Conservation (phyloP, 345 rosid species). For the Rhodomyrtus tomentosa region DNA sequence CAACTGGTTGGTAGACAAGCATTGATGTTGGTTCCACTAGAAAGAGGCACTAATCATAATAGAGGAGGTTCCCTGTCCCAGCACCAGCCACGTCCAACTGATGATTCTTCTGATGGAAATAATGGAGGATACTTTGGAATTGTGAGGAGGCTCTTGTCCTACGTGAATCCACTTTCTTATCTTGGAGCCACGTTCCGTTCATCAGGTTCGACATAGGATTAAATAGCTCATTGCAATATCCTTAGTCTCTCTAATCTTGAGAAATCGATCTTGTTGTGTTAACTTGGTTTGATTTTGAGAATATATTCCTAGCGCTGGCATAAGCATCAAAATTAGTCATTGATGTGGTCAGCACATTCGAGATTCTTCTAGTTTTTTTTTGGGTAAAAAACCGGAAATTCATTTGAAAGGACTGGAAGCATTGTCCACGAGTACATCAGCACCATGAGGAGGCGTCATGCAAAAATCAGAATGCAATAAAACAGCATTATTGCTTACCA, state of each 20-base stretch:
- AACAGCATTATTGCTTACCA: background rate
- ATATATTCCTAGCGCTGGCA: background rate
- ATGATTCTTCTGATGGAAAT: constrained; percentile 19
- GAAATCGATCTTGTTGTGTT: background rate
- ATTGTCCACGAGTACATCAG: background rate
- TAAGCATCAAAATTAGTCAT: background rate
- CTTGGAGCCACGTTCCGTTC: constrained; percentile 33
- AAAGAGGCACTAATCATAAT: constrained; percentile 17
- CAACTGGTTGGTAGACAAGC: constrained; percentile 75
- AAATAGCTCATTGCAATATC: constrained; percentile 28
- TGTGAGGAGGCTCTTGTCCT: constrained; percentile 46
- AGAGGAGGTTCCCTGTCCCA: constrained; percentile 28
- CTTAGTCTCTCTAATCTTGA: constrained; percentile 14
- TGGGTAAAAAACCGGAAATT: background rate
- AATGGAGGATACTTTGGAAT: constrained; percentile 58
- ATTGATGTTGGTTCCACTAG: constrained; percentile 60
- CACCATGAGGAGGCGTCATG: background rate
- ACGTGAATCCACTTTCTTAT: constrained; percentile 71
- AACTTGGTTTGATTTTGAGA: background rate
- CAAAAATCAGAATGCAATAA: background rate
- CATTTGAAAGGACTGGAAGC: background rate
- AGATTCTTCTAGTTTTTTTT: background rate
- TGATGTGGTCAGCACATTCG: background rate
- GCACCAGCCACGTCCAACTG: constrained; percentile 7
- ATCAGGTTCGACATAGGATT: constrained; percentile 32